Evolutionary conservation across 1,284 basidiomycete genomes (phyloP), one percentile per base, ranked within the genome.

Genomic region (Moesziomyces sp.): DNA sequence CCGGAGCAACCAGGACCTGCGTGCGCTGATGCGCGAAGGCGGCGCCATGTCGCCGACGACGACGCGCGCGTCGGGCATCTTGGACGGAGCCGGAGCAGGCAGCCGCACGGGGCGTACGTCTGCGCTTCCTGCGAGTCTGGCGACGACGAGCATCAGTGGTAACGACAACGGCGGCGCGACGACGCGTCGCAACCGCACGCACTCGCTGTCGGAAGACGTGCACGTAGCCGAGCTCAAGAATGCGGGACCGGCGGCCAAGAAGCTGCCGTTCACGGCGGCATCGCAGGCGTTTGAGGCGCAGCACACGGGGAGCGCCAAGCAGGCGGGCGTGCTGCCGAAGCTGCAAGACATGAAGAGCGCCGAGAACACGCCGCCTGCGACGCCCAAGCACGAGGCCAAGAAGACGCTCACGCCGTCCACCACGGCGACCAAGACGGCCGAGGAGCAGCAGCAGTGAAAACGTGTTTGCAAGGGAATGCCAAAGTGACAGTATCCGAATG

Each of bases 1-100:
- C 55, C 45, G 78, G n/a, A 68, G 59, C 57, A 76, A 59, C 48
- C 68, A 72, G 46, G 77, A 79, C 52, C 70, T 80, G 55, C 65
- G 75, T 7, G 70, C 75, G n/a, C 44, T 79, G 51, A 58, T 75
- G 73, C 46, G 73, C 30, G 73, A 75, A 57, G 73, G 73, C 9
- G 73, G 73, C 10, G 73, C 73, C 52, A 75, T 75, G 73, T 71
- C 68, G 46, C 73, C 73, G 10, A 68, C 68, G n/a, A 43, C 58
- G 1, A 67, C 60, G 14, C 59, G 64, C 16, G 52, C 57, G 3
- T 26, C 19, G 4, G 58, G 60, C 19, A 61, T 64, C 21, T 26
- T 61, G 24, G 63, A 71, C 21, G 60, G 64, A 11, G 67, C 46
- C 21, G 60, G 64, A 11, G 67, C 46, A 8, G 48, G 53, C 21